Evolutionary conservation across 108 stramenopile genomes (phyloP).

Genomic region (Aurantiochytrium sp.): DNA sequence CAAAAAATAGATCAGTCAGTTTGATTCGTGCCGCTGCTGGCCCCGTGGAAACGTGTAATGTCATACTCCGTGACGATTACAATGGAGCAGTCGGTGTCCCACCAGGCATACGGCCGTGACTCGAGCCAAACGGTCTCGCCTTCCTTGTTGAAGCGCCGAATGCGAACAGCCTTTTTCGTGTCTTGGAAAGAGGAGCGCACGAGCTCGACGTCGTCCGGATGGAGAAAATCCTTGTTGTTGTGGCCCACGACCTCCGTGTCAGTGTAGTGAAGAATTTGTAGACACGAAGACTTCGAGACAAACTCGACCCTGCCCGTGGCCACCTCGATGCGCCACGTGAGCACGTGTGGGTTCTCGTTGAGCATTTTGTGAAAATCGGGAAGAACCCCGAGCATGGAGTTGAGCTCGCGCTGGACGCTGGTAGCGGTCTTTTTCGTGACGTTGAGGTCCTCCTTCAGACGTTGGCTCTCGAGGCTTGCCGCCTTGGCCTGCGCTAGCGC

Average conservation of each 20-base stretch:
- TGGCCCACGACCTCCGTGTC: not conserved
- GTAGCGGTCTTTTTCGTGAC: not conserved
- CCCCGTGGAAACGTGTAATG: not conserved
- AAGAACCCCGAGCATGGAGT: not conserved
- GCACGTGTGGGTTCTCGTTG: not conserved
- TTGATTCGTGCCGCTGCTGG: not conserved
- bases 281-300: not conserved
- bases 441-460: not conserved
- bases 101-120: not conserved
- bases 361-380: not conserved
- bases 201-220: not conserved
- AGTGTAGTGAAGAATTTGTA: not conserved
- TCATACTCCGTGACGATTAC: slow-evolving; percentile 10
- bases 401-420: not conserved
- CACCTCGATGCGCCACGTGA: not conserved
- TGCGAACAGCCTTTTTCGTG: not conserved
- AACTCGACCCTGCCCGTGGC: not conserved
- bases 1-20: too few relatives aligned
- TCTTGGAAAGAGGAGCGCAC: not conserved
- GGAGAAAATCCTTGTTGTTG: not conserved
- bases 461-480: not conserved
- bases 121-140: not conserved
- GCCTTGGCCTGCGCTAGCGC: not conserved
- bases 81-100: not conserved
- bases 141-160: not conserved